Evolutionary conservation across 2,329 filamentous ascomycete species (phyloP).

Genomic region (Neopestalotiopsis sp.): DNA sequence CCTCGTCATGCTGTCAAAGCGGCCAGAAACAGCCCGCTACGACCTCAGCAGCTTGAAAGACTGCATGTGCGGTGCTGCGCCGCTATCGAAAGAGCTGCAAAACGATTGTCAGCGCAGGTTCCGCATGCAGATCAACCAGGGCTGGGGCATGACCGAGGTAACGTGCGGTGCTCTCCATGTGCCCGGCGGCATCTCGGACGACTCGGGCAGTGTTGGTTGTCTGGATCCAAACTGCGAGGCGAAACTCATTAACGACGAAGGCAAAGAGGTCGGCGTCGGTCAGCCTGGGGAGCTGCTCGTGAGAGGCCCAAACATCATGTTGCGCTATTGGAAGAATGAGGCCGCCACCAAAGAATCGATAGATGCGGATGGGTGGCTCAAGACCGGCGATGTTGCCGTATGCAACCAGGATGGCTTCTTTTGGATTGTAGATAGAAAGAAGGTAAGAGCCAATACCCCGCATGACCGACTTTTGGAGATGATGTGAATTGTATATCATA

Average conservation of each 20-base stretch:
- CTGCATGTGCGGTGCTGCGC: slow-evolving; percentile 60
- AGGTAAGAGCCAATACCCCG: slow-evolving; percentile 36
- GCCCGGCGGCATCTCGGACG: slow-evolving; percentile 42
- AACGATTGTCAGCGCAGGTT: slow-evolving; percentile 52
- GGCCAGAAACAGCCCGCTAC: slow-evolving; percentile 55
- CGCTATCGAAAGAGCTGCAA: slow-evolving; percentile 48
- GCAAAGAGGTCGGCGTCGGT: slow-evolving; percentile 52
- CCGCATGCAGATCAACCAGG: slow-evolving; percentile 50
- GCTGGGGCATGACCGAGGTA: slow-evolving; percentile 68
- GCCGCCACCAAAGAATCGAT: slow-evolving; percentile 58
- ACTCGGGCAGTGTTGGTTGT: slow-evolving; percentile 56
- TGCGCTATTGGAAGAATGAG: slow-evolving; percentile 64
- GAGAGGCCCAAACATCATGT: slow-evolving; percentile 61
- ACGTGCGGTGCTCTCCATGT: slow-evolving; percentile 49
- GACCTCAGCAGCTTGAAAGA: slow-evolving; percentile 56
- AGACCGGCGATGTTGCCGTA: slow-evolving; percentile 63
- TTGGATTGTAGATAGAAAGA: slow-evolving; percentile 61
- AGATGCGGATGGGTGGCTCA: slow-evolving; percentile 60
- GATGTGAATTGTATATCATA: slow-evolving; percentile 8
- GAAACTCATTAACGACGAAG: slow-evolving; percentile 59
- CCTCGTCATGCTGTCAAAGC: slow-evolving; percentile 63
- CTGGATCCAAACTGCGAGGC: slow-evolving; percentile 59
- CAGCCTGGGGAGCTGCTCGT: slow-evolving; percentile 60
- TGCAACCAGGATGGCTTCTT: slow-evolving; percentile 52
- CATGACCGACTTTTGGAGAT: not conserved